Percentiles rank a stretch among this genome's conserved stretches.
phyloP scores from a whole-genome alignment of 2,329 filamentous ascomycete species.

The Calonectria crousiana region DNA sequence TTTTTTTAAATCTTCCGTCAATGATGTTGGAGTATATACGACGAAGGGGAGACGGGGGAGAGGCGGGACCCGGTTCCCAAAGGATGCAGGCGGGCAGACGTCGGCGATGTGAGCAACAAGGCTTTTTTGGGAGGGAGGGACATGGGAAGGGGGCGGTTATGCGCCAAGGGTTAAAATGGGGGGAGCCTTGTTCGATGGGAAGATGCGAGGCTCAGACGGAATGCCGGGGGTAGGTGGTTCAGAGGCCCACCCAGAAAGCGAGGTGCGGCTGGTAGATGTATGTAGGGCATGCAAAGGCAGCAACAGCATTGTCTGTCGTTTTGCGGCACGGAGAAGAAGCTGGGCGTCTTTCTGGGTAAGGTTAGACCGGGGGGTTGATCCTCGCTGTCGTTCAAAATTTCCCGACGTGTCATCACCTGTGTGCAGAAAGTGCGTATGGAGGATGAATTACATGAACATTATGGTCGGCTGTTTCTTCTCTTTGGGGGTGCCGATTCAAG shows the following conservation, averaged over 20 bases:
- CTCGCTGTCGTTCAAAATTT: neutral
- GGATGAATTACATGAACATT: neutral
- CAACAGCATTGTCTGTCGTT: neutral
- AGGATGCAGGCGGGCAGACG: conserved; percentile 8
- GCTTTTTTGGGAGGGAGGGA: neutral
- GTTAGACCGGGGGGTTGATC: neutral
- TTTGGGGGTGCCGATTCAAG: neutral
- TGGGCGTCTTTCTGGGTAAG: neutral
- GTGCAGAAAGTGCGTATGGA: neutral
- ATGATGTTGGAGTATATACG: neutral
- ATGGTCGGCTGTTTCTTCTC: neutral
- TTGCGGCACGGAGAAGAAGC: neutral
- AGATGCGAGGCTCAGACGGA: conserved; percentile 19
- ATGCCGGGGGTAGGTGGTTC: neutral
- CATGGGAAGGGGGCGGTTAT: neutral
- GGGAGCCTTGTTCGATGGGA: neutral
- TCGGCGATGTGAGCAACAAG: conserved; percentile 6
- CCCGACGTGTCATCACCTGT: neutral
- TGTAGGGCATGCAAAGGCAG: neutral
- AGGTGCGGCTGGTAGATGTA: neutral
- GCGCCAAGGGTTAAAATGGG: neutral
- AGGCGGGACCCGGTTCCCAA: neutral
- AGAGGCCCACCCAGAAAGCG: neutral
- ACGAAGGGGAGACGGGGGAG: neutral
- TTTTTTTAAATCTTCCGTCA: conserved; percentile 10